Base-by-base conservation (phyloP, 441 rosid species). In the Syzygium malaccense region DNA sequence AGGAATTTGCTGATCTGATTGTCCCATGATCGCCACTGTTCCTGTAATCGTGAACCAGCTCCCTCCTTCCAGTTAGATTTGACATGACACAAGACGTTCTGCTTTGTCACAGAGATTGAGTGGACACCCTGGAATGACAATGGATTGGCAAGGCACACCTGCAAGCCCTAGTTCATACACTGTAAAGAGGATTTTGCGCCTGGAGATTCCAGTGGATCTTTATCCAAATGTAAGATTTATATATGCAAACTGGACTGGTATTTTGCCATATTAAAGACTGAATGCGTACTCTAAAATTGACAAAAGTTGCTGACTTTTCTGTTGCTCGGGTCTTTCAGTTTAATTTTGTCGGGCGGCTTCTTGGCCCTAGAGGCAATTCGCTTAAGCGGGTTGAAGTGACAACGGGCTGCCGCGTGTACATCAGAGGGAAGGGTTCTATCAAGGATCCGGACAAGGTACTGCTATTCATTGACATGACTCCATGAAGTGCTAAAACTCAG, bases 71-170 rank as follows among this genome's bases (percentile, higher is more conserved):
- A 37, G 9, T 20, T 75, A 75, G 83, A 41, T 75, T 75, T 37
- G 83, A 75, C 51, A 75, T 75, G 83, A 75, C 83, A 41, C 49
- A 33, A 85, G 49, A 54, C 55, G 20, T 23, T 12, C 30, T 55
- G 41, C 64, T 85, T 55, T 58, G 48, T 90, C 83, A 90, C 95
- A 97, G 99, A 94, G 99, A 93, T 88, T 96, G 88, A 91, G 96
- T 89, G 96, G 97, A 86, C 95, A 93, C n/a, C 96, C 93, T 89
- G 99, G 99, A 88, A 96, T 97, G 99, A 94, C 97, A 41, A 97
- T 97, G 99, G 99, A 97, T 90, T 97, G 99, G 99, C 99, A 96
- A 94, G 94, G 98, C 87, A 98, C 95, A 28, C 97, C 99, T 89
- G 95, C 99, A 86, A 97, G 99, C 91, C 99, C 99, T 88, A 96